phyloP scores from a whole-genome alignment of 108 stramenopile genomes.

The Conticribra weissflogii region DNA sequence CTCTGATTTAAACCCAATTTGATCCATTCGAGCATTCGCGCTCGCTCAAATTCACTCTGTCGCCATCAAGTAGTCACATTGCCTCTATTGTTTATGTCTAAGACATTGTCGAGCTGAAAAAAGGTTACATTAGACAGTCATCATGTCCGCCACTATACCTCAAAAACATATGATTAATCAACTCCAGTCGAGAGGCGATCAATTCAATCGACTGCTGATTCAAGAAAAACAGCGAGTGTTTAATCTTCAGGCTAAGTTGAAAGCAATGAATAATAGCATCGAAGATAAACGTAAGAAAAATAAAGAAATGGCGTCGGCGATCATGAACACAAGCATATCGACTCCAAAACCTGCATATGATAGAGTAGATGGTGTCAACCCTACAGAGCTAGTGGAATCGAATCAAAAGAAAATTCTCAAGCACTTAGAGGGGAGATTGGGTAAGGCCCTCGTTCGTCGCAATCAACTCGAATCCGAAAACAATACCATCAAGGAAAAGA shows the following conservation, averaged over 20 bases:
- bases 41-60: too few relatives aligned
- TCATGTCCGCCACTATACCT: too few relatives aligned
- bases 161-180: too few relatives aligned
- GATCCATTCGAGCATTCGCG: too few relatives aligned
- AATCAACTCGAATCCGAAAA: constrained; percentile 64
- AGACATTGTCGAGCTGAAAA: too few relatives aligned
- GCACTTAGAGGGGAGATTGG: constrained; percentile 68
- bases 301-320: constrained; percentile 62
- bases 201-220: constrained; percentile 51
- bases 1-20: too few relatives aligned
- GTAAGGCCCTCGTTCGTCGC: constrained; percentile 63
- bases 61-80: too few relatives aligned
- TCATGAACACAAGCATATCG: constrained; percentile 59
- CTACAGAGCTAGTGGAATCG: constrained; percentile 61
- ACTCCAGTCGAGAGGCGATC: constrained; percentile 54
- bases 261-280: constrained; percentile 58
- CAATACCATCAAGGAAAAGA: constrained; percentile 56
- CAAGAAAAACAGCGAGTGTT: constrained; percentile 45
- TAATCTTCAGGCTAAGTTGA: constrained; percentile 33
- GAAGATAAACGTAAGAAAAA: constrained; percentile 49
- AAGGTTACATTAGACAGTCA: too few relatives aligned
- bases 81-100: too few relatives aligned
- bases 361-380: constrained; percentile 73
- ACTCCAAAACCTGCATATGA: constrained; percentile 72
- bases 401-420: constrained; percentile 72